phyloP scores from a whole-genome alignment of 1,284 basidiomycete species.

The Bondarzewia mesenterica region DNA sequence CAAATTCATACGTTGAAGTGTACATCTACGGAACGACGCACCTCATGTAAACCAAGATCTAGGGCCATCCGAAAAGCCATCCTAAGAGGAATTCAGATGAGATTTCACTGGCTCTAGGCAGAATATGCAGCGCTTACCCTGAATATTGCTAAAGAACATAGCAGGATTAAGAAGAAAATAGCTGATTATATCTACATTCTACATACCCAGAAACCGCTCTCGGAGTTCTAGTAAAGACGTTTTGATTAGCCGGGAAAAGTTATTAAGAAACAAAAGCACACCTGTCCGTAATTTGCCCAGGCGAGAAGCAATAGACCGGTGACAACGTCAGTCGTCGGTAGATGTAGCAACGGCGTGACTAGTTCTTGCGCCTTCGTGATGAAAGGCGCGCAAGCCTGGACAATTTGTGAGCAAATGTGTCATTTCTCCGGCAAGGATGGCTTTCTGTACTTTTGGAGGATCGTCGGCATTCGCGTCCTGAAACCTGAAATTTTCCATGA shows the following conservation, averaged over 20 bases:
- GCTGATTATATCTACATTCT: slow-evolving; percentile 6
- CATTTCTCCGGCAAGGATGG: neutral
- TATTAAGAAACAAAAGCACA: neutral
- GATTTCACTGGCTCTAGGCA: neutral
- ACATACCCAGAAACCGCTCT: slow-evolving; percentile 29
- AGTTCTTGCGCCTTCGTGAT: slow-evolving; percentile 34
- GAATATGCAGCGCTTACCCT: slow-evolving; percentile 11
- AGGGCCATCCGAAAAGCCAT: slow-evolving; percentile 34
- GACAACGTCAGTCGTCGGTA: slow-evolving; percentile 29
- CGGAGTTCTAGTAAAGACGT: slow-evolving; percentile 24
- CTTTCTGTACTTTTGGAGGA: slow-evolving; percentile 1
- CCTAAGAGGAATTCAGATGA: slow-evolving; percentile 10
- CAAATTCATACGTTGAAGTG: neutral
- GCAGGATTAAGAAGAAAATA: neutral
- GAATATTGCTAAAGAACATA: slow-evolving; percentile 17
- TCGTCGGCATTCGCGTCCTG: neutral
- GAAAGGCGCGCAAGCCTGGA: slow-evolving; percentile 27
- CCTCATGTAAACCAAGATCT: slow-evolving; percentile 32
- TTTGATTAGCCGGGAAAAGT: neutral
- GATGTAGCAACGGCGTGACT: slow-evolving; percentile 28
- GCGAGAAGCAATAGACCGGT: slow-evolving; percentile 29
- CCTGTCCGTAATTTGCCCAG: slow-evolving; percentile 31
- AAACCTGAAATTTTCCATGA: slow-evolving; percentile 1
- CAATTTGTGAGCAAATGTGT: too few species aligned
- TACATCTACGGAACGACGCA: neutral